Evolutionary conservation across 2,329 filamentous ascomycete species (phyloP).

Genomic region (Aspergillus neotritici): DNA sequence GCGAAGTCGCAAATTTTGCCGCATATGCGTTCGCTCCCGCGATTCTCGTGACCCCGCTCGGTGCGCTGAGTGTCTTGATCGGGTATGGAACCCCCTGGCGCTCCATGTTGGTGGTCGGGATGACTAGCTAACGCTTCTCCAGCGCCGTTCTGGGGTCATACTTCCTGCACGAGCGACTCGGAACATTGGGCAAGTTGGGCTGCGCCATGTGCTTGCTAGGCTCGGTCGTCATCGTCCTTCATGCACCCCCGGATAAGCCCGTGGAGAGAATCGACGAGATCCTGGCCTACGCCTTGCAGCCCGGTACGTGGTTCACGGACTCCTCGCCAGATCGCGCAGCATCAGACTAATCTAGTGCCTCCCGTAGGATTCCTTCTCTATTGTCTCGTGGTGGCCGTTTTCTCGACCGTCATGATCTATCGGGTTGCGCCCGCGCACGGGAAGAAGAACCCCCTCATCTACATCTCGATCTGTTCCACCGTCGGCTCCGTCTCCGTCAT

Average conservation of each 20-base stretch:
- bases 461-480: constrained; percentile 94
- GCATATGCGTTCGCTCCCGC: constrained; percentile 97
- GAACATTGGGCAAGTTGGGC: constrained; percentile 85
- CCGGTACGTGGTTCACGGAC: constrained; percentile 55
- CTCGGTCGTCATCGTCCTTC: constrained; percentile 93
- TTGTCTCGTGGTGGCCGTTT: constrained; percentile 69
- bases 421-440: constrained; percentile 82
- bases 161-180: constrained; percentile 83
- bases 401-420: constrained; percentile 94
- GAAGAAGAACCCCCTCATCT: constrained; percentile 92
- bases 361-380: constrained; percentile 79
- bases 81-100: constrained; percentile 45
- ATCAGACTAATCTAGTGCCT: constrained; percentile 2
- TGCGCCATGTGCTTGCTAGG: constrained; percentile 95
- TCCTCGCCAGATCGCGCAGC: not conserved
- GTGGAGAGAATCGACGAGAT: constrained; percentile 91
- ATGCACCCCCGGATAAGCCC: constrained; percentile 89
- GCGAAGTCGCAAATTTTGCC: constrained; percentile 94
- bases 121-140: constrained; percentile 16
- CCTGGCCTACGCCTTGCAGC: constrained; percentile 79
- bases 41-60: constrained; percentile 94
- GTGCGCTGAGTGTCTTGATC: constrained; percentile 89
- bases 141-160: constrained; percentile 90
- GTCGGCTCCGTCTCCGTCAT: constrained; percentile 97
- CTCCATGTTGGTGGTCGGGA: not conserved